Base-by-base conservation (phyloP, 441 rosid genomes). In the Eruca vesicaria region DNA sequence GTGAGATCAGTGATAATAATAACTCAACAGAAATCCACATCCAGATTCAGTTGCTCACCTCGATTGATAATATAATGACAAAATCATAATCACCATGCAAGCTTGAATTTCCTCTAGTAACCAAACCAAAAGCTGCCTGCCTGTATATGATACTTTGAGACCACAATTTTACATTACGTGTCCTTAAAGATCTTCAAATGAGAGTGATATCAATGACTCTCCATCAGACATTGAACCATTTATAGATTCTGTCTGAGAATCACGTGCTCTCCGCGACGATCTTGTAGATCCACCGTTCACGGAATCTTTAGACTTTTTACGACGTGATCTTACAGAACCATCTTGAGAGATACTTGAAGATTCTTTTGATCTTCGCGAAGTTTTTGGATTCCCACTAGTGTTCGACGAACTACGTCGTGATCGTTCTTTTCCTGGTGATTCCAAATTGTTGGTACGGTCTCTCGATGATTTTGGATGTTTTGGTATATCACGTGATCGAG, bases 221-320 rank as follows among this genome's bases (percentile, higher is more conserved):
- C 16, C 18, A 70, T 64, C 75, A 45, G 71, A 56, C 5, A 63
- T 11, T 15, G 71, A 68, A 69, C 69, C 69, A 68, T 2, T 67
- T 4, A 52, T 38, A 31, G 66, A 69, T 43, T 62, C 79, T 29
- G 65, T 28, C 35, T 76, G 79, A n/a, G 70, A 69, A 10, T 59
- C 71, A 31, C 55, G 67, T 29, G 73, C 56, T 77, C 84, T 78
- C 58, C 85, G 74, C 6, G 88, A 72, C 3, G 85, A 69, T 73
- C 83, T 78, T 6, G 84, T 57, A 14, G 84, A 75, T 2, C 84
- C 88, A 0, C 70, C 85, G 0, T 38, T 62, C 4, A 36, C 20
- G 3, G 80, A 76, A 11, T 89, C 92, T 20, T 85, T 87, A 0
- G 94, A 80, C 26, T 85, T 90, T 81, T 85, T 89, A 21, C 93